Evolutionary conservation across 106 monocot genomes (phyloP), one percentile per base, ranked within the genome.

Genomic region (Platanthera guangdongensis): DNA sequence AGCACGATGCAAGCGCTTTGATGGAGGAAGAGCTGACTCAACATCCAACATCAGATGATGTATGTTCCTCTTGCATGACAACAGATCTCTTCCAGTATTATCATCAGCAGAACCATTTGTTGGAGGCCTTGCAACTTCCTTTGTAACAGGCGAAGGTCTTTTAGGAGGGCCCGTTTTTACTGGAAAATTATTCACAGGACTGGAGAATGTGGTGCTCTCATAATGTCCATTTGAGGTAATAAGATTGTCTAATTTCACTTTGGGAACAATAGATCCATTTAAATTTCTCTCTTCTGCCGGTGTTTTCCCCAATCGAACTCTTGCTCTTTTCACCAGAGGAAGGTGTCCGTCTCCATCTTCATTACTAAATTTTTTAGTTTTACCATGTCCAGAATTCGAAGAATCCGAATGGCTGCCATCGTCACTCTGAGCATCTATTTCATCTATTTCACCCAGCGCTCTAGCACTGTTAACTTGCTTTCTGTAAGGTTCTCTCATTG

Each of bases 321-420:
- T 92, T 73, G 99, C 99, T 86, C 99, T 90, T 85, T 99, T 99
- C 75, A 99, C 94, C 80, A 94, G 79, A 69, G 99, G 99, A 51
- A 99, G 90, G 82, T 99, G 94, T 71, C 92, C 87, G 79, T 99
- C 99, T 68, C 99, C 94, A 87, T 92, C 85, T 39, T 82, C 79
- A 47, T 85, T 88, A 59, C 15, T 74, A 84, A 54, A 12, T 72
- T 48, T 83, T 14, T 83, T 80, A 81, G 52, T 75, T 68, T 72
- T 32, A 51, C 76, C 83, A 59, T 81, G 80, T 22, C 53, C 60
- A 77, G 55, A 83, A 80, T 78, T 77, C 18, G 76, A 75, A 46
- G 75, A 80, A 47, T 64, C 52, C 22, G 72, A 74, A 65, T 50
- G 68, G 54, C 53, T 78, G 70, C 74, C 75, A 73, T 8, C 49